Evolutionary conservation across 371 early-diverging fungal genomes (phyloP).

Genomic region (Rhizopus microsporus): DNA sequence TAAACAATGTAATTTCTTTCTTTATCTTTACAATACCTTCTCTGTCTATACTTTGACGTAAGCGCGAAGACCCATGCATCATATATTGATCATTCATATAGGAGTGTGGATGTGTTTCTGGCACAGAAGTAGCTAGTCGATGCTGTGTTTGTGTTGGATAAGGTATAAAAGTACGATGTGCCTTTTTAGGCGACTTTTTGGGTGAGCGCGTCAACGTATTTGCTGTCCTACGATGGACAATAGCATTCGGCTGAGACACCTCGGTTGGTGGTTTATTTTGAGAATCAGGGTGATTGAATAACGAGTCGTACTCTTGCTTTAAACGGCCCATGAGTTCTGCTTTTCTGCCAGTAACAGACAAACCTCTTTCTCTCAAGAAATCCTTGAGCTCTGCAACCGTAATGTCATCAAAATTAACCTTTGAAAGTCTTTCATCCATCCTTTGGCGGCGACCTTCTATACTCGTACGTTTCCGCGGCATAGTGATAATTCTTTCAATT

Average conservation of each 20-base stretch:
- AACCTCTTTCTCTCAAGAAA: slow-evolving; percentile 57
- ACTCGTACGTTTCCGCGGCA: slow-evolving; percentile 10
- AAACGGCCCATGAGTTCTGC: slow-evolving; percentile 63
- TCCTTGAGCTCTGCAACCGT: slow-evolving; percentile 74
- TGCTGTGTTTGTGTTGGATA: slow-evolving; percentile 6
- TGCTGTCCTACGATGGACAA: slow-evolving; percentile 8
- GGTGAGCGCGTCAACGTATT: slow-evolving; percentile 9
- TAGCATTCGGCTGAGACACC: not conserved
- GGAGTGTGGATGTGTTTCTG: slow-evolving; percentile 4
- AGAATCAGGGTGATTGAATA: not conserved
- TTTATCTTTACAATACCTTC: not conserved
- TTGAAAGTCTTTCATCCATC: slow-evolving; percentile 44
- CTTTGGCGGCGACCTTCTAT: slow-evolving; percentile 12
- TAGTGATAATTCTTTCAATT: slow-evolving; percentile 18
- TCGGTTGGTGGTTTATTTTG: not conserved
- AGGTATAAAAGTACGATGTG: slow-evolving; percentile 4
- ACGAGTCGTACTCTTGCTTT: slow-evolving; percentile 45
- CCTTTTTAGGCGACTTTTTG: not conserved
- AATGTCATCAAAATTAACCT: slow-evolving; percentile 70
- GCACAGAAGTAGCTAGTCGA: slow-evolving; percentile 17
- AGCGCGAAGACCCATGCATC: slow-evolving; percentile 14
- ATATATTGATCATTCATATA: slow-evolving; percentile 24
- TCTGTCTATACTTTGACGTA: slow-evolving; percentile 11
- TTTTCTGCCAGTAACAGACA: slow-evolving; percentile 66
- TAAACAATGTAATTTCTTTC: not conserved